Conservation (phyloP, 2,329 filamentous ascomycete species). For the Phaeosphaeriaceae sp. region DNA sequence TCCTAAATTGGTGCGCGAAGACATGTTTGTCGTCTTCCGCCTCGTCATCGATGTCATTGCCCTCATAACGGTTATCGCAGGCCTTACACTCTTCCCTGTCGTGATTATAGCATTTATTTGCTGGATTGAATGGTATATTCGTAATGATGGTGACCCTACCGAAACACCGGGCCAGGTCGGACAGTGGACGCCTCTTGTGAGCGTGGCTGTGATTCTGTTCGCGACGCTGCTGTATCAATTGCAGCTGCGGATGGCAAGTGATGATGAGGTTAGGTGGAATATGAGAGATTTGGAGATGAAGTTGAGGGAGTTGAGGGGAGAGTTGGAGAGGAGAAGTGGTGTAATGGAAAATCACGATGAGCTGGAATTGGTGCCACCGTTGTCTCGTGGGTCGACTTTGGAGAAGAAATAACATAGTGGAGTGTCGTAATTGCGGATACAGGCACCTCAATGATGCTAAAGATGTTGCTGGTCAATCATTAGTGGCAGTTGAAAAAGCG, state of each 20-base stretch:
- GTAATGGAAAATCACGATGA: background rate
- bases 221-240: slow-evolving; percentile 9
- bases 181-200: slow-evolving; percentile 12
- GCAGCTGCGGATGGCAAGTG: background rate
- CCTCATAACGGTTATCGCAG: slow-evolving; percentile 7
- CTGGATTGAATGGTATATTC: slow-evolving; percentile 21
- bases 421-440: too few relatives aligned
- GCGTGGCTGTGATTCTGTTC: slow-evolving; percentile 6
- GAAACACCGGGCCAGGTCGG: slow-evolving; percentile 15
- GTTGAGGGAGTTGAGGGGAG: background rate
- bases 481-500: too few relatives aligned
- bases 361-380: too few relatives aligned
- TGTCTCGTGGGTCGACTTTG: too few relatives aligned
- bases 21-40: background rate
- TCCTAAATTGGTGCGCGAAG: background rate
- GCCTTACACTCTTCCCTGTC: slow-evolving; percentile 4
- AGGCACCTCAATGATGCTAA: too few relatives aligned
- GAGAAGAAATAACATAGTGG: too few relatives aligned
- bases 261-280: background rate
- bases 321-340: background rate
- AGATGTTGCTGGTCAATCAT: too few relatives aligned
- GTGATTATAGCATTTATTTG: slow-evolving; percentile 16
- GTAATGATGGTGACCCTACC: slow-evolving; percentile 15
- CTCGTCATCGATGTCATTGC: slow-evolving; percentile 1
- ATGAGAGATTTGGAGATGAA: background rate